Evolutionary conservation across 176 grass and related monocot species (phyloP).

Genomic region (Panicum miliaceum): DNA sequence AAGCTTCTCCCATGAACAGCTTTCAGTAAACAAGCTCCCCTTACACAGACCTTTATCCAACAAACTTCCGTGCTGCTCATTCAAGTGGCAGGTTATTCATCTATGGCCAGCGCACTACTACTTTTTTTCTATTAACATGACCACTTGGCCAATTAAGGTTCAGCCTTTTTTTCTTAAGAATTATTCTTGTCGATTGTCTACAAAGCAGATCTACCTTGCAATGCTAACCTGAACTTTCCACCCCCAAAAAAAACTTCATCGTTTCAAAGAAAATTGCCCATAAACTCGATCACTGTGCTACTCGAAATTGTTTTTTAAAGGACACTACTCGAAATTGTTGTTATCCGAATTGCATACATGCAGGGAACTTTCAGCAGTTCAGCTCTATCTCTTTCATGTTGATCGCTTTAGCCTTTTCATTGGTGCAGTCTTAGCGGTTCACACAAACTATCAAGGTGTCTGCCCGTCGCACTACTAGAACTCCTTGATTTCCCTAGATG

Average conservation of each 20-base stretch:
- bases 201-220: neutral
- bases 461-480: neutral
- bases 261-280: neutral
- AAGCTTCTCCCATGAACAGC: constrained; percentile 40
- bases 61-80: constrained; percentile 27
- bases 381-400: constrained; percentile 12
- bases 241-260: neutral
- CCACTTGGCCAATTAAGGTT: constrained; percentile 35
- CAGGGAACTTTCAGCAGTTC: constrained; percentile 39
- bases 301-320: constrained; percentile 15
- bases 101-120: constrained; percentile 47
- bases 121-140: neutral
- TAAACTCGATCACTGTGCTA: constrained; percentile 6
- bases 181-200: constrained; percentile 21
- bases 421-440: constrained; percentile 29
- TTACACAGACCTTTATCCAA: constrained; percentile 33
- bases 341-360: constrained; percentile 31
- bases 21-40: constrained; percentile 35
- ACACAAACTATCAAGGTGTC: neutral
- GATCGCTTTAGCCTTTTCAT: constrained; percentile 11
- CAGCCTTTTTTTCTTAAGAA: constrained; percentile 20
- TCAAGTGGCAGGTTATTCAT: constrained; percentile 31
- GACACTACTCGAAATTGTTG: constrained; percentile 7
- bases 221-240: neutral
- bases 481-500: too few relatives aligned